Evolutionary conservation across 352 stramenopile genomes (phyloP).

Genomic region (Phytophthora capsici): DNA sequence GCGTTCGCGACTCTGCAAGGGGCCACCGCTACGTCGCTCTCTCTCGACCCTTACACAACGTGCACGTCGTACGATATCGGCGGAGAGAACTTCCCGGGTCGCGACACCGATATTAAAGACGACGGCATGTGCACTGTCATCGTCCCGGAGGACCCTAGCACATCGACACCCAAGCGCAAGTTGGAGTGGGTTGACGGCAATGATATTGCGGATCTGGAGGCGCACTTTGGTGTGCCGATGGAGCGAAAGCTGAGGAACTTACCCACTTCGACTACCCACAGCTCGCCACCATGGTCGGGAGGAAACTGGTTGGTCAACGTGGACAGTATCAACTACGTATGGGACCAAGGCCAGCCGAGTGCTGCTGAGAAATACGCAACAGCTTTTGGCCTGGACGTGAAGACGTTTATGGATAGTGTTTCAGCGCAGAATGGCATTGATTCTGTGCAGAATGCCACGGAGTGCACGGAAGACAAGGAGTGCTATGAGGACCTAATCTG

Average conservation of each 20-base stretch:
- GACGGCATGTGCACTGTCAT: not conserved
- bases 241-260: constrained; percentile 31
- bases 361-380: constrained; percentile 48
- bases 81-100: constrained; percentile 6
- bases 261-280: not conserved
- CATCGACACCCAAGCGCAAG: not conserved
- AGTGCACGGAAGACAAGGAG: constrained; percentile 24
- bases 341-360: constrained; percentile 33
- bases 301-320: constrained; percentile 53
- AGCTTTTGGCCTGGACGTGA: constrained; percentile 40
- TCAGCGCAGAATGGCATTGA: constrained; percentile 37
- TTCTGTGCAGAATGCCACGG: constrained; percentile 2
- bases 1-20: constrained; percentile 1
- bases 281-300: constrained; percentile 11
- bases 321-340: constrained; percentile 62
- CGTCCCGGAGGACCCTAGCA: constrained; percentile 5
- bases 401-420: constrained; percentile 39
- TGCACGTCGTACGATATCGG: constrained; percentile 7
- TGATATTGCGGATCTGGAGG: constrained; percentile 17
- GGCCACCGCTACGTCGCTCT: not conserved
- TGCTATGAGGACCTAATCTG: constrained; percentile 28
- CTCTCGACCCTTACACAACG: constrained; percentile 5
- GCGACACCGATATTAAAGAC: constrained; percentile 8
- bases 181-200: not conserved
- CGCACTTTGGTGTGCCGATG: constrained; percentile 7